Evolutionary conservation across 352 stramenopile genomes (phyloP).

Genomic region (Pythium biforme): DNA sequence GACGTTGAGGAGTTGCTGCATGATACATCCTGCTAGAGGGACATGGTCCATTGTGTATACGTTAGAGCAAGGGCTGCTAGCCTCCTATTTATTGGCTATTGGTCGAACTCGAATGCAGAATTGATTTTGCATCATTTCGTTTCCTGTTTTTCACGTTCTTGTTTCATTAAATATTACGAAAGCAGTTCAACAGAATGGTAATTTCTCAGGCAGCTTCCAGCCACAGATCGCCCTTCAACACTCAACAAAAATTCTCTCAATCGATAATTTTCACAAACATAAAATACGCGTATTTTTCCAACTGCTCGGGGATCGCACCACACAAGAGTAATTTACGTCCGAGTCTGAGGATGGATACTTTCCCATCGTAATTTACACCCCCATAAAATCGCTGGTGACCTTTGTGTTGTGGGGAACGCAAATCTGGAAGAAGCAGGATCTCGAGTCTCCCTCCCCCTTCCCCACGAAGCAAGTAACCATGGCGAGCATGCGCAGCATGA

Average conservation of each 20-base stretch:
- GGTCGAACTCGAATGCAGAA: background rate
- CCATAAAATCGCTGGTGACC: constrained; percentile 23
- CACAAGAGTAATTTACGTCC: constrained; percentile 2
- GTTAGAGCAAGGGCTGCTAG: background rate
- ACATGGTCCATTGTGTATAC: constrained; percentile 2
- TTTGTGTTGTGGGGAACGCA: constrained; percentile 11
- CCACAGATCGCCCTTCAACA: constrained; percentile 12
- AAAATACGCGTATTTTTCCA: constrained; percentile 4
- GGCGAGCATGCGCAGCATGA: constrained; percentile 81
- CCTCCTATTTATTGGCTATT: constrained; percentile 16
- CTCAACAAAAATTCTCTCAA: background rate
- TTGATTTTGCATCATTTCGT: background rate
- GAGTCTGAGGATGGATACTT: constrained; percentile 25
- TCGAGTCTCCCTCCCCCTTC: background rate
- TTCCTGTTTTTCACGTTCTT: background rate
- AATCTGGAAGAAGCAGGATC: constrained; percentile 31
- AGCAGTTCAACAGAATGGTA: background rate
- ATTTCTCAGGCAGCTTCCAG: constrained; percentile 14
- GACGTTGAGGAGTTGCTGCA: constrained; percentile 65
- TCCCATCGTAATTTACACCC: constrained; percentile 15
- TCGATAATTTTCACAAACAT: background rate
- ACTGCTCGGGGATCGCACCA: background rate
- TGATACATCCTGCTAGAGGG: constrained; percentile 28
- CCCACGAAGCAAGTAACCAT: constrained; percentile 29
- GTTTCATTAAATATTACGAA: background rate